Conservation (phyloP, 225 moss, liverwort and hornwort genomes). For the Antitrichia curtipendula region DNA sequence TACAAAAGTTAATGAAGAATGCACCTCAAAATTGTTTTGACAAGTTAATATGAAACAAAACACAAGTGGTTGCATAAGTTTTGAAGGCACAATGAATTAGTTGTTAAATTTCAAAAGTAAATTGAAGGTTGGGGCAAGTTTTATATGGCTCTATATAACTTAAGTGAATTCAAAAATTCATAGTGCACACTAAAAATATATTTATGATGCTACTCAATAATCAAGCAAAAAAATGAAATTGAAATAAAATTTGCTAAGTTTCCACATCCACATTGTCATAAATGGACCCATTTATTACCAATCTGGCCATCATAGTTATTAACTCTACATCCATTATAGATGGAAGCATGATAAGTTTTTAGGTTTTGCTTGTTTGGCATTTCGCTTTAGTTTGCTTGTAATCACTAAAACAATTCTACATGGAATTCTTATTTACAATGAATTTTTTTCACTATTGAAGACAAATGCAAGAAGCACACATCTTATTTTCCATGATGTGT, state of each 20-base stretch:
- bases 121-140: rapidly evolving
- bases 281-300: background rate
- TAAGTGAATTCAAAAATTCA: background rate
- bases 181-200: background rate
- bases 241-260: background rate
- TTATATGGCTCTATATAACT: background rate
- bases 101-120: too few species aligned
- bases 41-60: background rate
- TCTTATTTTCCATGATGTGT: too few species aligned
- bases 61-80: too few species aligned
- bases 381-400: background rate
- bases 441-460: background rate
- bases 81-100: too few species aligned
- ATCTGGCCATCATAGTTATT: background rate
- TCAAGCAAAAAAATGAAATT: background rate
- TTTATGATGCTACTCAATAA: background rate
- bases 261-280: rapidly evolving
- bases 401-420: background rate
- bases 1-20: background rate
- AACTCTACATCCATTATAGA: background rate
- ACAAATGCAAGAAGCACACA: too few species aligned
- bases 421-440: background rate
- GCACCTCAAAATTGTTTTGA: background rate
- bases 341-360: background rate
- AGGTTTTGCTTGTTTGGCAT: background rate